phyloP scores from a whole-genome alignment of 768 basidiomycete genomes.

The Phaeotremella fagi region DNA sequence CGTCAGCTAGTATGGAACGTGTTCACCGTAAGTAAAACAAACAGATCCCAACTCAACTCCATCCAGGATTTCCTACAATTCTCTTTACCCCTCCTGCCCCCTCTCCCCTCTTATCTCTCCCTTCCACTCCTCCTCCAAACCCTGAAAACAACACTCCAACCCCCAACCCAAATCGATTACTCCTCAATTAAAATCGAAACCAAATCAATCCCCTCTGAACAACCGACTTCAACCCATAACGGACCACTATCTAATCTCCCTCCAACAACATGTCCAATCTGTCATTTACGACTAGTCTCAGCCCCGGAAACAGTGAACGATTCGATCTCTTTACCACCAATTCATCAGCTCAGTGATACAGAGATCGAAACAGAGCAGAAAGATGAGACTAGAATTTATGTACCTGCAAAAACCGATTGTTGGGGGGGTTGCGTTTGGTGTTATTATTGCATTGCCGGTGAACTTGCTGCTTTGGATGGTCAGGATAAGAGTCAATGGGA shows the following conservation, averaged over 20 bases:
- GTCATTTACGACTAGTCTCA: conserved; percentile 48
- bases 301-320: conserved; percentile 58
- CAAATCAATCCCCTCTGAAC: background rate
- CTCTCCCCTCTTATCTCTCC: conserved; percentile 45
- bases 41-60: background rate
- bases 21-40: conserved; percentile 68
- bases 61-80: conserved; percentile 89
- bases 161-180: conserved; percentile 6
- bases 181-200: conserved; percentile 1
- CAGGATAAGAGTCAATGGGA: conserved; percentile 57
- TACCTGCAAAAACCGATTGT: conserved; percentile 53
- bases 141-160: conserved; percentile 15
- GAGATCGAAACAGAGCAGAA: conserved; percentile 45
- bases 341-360: conserved; percentile 7
- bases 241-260: conserved; percentile 68
- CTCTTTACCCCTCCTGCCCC: conserved; percentile 75
- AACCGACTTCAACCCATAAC: conserved; percentile 4
- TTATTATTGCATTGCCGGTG: conserved; percentile 84
- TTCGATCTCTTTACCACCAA: conserved; percentile 22
- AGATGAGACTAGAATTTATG: conserved; percentile 75
- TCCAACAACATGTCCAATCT: conserved; percentile 80
- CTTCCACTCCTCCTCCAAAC: conserved; percentile 14
- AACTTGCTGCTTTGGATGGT: conserved; percentile 54
- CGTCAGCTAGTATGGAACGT: conserved; percentile 99
- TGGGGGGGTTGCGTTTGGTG: conserved; percentile 85